Base-by-base conservation (phyloP, 192 early-diverging fungal species). In the Spinellus fusiger region DNA sequence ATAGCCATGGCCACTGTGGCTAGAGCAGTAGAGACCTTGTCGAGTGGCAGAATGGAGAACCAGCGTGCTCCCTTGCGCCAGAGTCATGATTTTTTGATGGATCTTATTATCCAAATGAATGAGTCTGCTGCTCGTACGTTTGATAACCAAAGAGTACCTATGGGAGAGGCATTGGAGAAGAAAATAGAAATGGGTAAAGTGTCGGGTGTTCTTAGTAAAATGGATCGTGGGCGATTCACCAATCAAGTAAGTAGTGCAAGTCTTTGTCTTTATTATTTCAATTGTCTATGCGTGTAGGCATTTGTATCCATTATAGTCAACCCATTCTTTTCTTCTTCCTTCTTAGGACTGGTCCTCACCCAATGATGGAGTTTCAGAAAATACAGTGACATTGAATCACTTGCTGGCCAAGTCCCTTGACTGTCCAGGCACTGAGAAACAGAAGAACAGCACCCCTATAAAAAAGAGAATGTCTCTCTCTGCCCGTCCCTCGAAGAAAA, bases 291-390 rank as follows among this genome's bases (percentile, higher is more conserved):
- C n/a, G n/a, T n/a, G n/a, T n/a, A n/a, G n/a, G n/a, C n/a, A 6
- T 20, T 38, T 9, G 18, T 26, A 18, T 5, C 20, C 29, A 10
- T 16, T 49, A 10, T 53, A 49, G 35, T 27, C 18, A 20, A 44
- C 40, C 32, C 4, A 15, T 55, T 59, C 47, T 31, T 61, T 27
- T 44, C 25, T 23, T 59, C 37, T 32, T 55, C 22, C 29, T 46
- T 46, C 35, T n/a, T 56, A 82, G 80, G 80, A 82, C 50, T 77
- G 72, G 65, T 49, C 64, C 56, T 69, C 78, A 5, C 78, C 78
- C 26, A 77, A 84, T 63, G 61, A 74, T 46, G 59, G 69, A 22
- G 46, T 80, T 32, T 40, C 79, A 28, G 58, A 76, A 56, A 79
- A 84, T 32, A 73, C 81, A 54, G 74, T 71, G 1, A 56, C 51